phyloP scores from a whole-genome alignment of 2,329 filamentous ascomycete species.

The Alternaria metachromatica region DNA sequence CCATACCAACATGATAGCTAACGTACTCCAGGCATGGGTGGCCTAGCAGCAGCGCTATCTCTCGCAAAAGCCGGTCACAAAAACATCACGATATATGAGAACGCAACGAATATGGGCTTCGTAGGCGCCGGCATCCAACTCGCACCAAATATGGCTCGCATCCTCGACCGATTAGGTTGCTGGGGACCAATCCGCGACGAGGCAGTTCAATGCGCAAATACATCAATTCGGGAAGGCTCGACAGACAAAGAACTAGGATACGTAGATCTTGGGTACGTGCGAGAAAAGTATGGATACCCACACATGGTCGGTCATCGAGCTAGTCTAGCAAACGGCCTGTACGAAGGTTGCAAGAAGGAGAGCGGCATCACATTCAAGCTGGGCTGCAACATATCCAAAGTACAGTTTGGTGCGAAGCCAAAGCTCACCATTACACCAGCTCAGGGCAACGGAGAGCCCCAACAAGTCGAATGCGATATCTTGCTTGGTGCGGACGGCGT shows the following conservation, averaged over 20 bases:
- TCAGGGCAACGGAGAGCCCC: conserved; percentile 60
- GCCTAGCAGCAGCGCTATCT: conserved; percentile 73
- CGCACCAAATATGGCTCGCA: conserved; percentile 80
- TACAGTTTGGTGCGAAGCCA: conserved; percentile 65
- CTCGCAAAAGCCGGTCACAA: conserved; percentile 79
- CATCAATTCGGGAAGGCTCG: conserved; percentile 76
- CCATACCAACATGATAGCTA: conserved; percentile 2
- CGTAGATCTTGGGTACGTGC: conserved; percentile 72
- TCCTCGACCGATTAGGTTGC: conserved; percentile 74
- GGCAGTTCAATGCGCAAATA: conserved; percentile 73
- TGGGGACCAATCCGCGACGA: conserved; percentile 75
- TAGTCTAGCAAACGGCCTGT: conserved; percentile 72
- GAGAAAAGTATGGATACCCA: conserved; percentile 72
- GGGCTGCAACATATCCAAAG: conserved; percentile 60
- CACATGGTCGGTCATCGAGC: conserved; percentile 83
- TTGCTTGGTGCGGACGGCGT: conserved; percentile 58
- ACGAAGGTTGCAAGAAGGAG: conserved; percentile 71
- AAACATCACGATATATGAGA: conserved; percentile 76
- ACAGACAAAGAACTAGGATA: conserved; percentile 73
- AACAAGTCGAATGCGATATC: conserved; percentile 59
- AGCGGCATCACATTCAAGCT: conserved; percentile 72
- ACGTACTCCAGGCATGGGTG: conserved; percentile 73
- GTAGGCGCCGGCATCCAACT: conserved; percentile 86
- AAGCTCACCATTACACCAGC: conserved; percentile 64
- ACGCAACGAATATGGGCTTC: conserved; percentile 75